phyloP scores from a whole-genome alignment of 2,329 filamentous ascomycete species.

The Aspergillus unguis region DNA sequence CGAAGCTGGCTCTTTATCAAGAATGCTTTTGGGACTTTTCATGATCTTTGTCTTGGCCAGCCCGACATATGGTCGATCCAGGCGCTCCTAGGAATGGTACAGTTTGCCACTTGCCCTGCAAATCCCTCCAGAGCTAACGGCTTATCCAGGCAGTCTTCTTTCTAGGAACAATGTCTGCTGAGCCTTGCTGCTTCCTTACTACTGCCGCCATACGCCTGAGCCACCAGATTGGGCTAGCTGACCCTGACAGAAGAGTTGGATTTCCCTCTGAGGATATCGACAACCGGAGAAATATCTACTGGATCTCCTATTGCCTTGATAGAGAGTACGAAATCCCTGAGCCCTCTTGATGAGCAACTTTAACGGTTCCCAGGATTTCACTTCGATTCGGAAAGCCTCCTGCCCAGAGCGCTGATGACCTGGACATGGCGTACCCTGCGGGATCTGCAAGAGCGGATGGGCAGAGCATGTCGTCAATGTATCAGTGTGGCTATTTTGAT shows the following conservation, averaged over 20 bases:
- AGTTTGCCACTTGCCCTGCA: not conserved
- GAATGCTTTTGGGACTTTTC: conserved; percentile 14
- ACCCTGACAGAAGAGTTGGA: not conserved
- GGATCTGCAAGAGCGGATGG: not conserved
- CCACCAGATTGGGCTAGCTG: conserved; percentile 14
- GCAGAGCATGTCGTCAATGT: conserved; percentile 5
- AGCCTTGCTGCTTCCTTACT: conserved; percentile 14
- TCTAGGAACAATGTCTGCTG: conserved; percentile 11
- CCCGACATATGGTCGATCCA: conserved; percentile 17
- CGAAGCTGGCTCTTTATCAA: conserved; percentile 18
- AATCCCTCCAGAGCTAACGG: not conserved
- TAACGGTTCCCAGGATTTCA: conserved; percentile 15
- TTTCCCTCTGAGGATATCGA: conserved; percentile 7
- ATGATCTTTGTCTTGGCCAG: conserved; percentile 14
- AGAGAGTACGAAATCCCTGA: conserved; percentile 13
- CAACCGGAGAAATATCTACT: conserved; percentile 15
- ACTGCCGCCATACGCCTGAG: conserved; percentile 16
- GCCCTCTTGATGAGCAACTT: not conserved
- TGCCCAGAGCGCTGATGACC: conserved; percentile 13
- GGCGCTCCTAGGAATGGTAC: conserved; percentile 17
- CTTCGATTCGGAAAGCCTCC: conserved; percentile 17
- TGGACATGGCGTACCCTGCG: conserved; percentile 10
- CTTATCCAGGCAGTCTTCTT: conserved; percentile 12
- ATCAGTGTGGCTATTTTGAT: conserved; percentile 8
- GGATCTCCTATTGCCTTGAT: conserved; percentile 19